Evolutionary conservation across 352 stramenopile species (phyloP).

Genomic region (Peronospora tabacina): DNA sequence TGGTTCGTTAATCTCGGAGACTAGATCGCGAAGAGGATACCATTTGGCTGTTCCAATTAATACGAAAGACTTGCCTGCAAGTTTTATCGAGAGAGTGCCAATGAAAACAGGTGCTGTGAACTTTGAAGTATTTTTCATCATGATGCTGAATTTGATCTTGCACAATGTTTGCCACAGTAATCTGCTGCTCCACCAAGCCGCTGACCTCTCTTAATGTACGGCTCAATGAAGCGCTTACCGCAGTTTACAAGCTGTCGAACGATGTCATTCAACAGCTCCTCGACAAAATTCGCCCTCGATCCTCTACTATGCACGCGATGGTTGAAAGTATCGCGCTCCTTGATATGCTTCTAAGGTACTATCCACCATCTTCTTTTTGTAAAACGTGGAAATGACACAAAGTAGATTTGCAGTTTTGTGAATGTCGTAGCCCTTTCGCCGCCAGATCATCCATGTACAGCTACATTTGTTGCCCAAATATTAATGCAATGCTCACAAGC

Average conservation of each 20-base stretch:
- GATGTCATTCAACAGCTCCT: conserved; percentile 77
- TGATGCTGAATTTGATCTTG: conserved; percentile 7
- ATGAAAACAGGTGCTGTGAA: conserved; percentile 45
- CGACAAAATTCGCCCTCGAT: conserved; percentile 63
- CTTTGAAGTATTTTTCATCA: background rate
- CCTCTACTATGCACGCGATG: conserved; percentile 76
- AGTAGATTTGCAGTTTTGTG: conserved; percentile 54
- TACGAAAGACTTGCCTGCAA: conserved; percentile 40
- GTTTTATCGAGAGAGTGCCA: conserved; percentile 59
- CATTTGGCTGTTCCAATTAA: conserved; percentile 59
- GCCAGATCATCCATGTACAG: conserved; percentile 56
- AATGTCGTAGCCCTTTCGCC: conserved; percentile 79
- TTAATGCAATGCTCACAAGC: background rate
- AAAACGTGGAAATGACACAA: background rate
- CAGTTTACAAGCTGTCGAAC: conserved; percentile 87
- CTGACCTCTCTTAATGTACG: conserved; percentile 80
- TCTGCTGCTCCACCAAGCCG: conserved; percentile 84
- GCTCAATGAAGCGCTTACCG: conserved; percentile 70
- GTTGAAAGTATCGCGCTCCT: conserved; percentile 86
- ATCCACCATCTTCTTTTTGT: background rate
- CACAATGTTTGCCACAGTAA: conserved; percentile 31
- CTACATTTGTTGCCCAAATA: background rate
- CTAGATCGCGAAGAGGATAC: conserved; percentile 57
- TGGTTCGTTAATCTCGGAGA: background rate
- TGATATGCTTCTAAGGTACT: conserved; percentile 87